These are phyloP conservation scores for Herpomyces periplanetae DNA, from an alignment of 2,329 filamentous ascomycete genomes.

Conservation along the genomic window DNA sequence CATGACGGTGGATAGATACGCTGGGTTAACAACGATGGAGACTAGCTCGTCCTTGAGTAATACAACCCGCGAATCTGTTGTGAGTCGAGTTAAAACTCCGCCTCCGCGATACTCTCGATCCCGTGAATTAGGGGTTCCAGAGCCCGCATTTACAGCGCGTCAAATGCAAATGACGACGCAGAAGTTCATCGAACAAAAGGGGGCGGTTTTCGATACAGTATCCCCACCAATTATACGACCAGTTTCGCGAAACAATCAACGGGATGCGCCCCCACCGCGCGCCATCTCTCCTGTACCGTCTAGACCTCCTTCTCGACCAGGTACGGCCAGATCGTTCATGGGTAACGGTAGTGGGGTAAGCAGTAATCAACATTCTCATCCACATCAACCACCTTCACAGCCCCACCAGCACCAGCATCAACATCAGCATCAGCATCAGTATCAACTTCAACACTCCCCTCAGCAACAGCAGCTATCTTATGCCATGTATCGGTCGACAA, in stretches of 20 bases:
- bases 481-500: too few relatives aligned
- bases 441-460: too few relatives aligned
- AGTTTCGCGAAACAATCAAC: constrained; percentile 7
- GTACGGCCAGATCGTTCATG: too few relatives aligned
- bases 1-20: constrained; percentile 82
- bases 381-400: too few relatives aligned
- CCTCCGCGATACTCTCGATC: constrained; percentile 4
- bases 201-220: constrained; percentile 23
- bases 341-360: too few relatives aligned
- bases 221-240: constrained; percentile 8
- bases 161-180: constrained; percentile 87
- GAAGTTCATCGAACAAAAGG: constrained; percentile 45
- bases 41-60: constrained; percentile 8
- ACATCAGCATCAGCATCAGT: too few relatives aligned
- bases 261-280: constrained; percentile 9
- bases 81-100: constrained; percentile 10
- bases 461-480: too few relatives aligned
- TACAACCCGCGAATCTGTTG: constrained; percentile 9
- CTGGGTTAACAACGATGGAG: constrained; percentile 54
- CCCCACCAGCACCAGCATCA: too few relatives aligned
- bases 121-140: constrained; percentile 29
- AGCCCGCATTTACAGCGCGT: constrained; percentile 60
- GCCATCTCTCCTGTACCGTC: constrained; percentile 11
- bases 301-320: constrained; percentile 7
- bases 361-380: too few relatives aligned